These are phyloP conservation scores for Friedmanniomyces simplex DNA, from an alignment of 495 filamentous ascomycete species.

Conservation along the genomic window DNA sequence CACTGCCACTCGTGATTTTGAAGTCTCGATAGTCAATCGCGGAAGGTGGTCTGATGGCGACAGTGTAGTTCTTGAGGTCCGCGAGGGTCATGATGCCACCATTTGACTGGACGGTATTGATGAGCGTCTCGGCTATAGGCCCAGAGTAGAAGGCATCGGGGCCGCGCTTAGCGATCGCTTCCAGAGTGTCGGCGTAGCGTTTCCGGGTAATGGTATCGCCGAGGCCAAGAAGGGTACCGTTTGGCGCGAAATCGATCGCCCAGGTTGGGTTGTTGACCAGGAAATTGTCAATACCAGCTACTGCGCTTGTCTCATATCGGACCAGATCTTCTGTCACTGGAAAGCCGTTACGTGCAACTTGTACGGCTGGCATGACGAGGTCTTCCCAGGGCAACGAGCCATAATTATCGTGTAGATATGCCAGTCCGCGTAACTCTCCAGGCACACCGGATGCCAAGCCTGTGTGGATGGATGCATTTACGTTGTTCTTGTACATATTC, in stretches of 20 bases:
- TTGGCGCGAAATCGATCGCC: slow-evolving; percentile 81
- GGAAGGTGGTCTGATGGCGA: slow-evolving; percentile 49
- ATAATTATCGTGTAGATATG: slow-evolving; percentile 63
- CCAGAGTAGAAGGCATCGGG: slow-evolving; percentile 69
- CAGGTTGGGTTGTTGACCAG: slow-evolving; percentile 61
- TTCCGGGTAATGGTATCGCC: slow-evolving; percentile 69
- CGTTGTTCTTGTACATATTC: slow-evolving; percentile 59
- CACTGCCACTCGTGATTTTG: slow-evolving; percentile 54
- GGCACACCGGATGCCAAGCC: slow-evolving; percentile 73
- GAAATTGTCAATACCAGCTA: slow-evolving; percentile 42
- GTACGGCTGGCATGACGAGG: slow-evolving; percentile 60
- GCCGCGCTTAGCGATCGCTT: slow-evolving; percentile 60
- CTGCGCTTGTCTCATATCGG: slow-evolving; percentile 48
- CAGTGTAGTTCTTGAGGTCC: slow-evolving; percentile 61
- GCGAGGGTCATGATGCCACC: slow-evolving; percentile 77
- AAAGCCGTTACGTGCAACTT: slow-evolving; percentile 69
- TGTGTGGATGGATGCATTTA: slow-evolving; percentile 37
- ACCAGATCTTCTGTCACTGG: slow-evolving; percentile 57
- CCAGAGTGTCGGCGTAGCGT: slow-evolving; percentile 68
- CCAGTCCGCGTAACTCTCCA: slow-evolving; percentile 69
- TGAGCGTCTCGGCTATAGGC: slow-evolving; percentile 58
- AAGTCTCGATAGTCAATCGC: slow-evolving; percentile 59
- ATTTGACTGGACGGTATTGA: slow-evolving; percentile 47
- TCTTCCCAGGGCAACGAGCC: slow-evolving; percentile 59
- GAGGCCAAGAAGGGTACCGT: slow-evolving; percentile 55